Evolutionary conservation across 179 eudicot genomes (phyloP), one percentile per base, ranked within the genome.

Genomic region (Silene noctiflora): DNA sequence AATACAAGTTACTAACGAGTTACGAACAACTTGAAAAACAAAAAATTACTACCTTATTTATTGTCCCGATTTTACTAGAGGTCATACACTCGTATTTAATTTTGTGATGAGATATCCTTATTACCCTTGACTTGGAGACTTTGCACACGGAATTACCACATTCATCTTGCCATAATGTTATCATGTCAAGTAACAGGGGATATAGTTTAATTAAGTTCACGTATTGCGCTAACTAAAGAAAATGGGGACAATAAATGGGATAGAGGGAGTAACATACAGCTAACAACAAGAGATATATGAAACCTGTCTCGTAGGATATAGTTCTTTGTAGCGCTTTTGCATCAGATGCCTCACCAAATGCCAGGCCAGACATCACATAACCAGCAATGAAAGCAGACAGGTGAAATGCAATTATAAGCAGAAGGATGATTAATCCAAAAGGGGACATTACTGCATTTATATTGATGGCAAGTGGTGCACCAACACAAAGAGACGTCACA

Each of bases 401-500:
- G 84, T 94, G 98, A 84, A 94, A 88, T 63, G 86, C 82, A 65
- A 85, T 80, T 59, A 90, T 88, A 66, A 94, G 91, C 63, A 91
- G 80, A 69, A 94, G 82, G 67, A 92, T 83, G 24, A 91, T 88
- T 60, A 85, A 75, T 69, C 98, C 98, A 72, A 88, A 90, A 60
- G 97, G 90, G 67, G 98, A 94, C 88, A 92, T 71, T 67, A 94
- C 89, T 11, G 97, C 91, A n/a, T 83, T 46, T 27, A 91, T 89
- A 79, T 92, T 94, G 74, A 92, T 90, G 33, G 98, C 97, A 70
- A 94, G 96, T 20, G 97, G 98, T 74, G 98, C 97, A 66, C 98
- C 98, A 74, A 94, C 94, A 83, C 98, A 94, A 19, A 89, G 91
- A 31, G 98, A 89, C 53, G 97, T 94, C 85, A 94, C 97, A 74